Base-by-base conservation (phyloP, 495 filamentous ascomycete genomes). In the Rostrohypoxylon terebratum region DNA sequence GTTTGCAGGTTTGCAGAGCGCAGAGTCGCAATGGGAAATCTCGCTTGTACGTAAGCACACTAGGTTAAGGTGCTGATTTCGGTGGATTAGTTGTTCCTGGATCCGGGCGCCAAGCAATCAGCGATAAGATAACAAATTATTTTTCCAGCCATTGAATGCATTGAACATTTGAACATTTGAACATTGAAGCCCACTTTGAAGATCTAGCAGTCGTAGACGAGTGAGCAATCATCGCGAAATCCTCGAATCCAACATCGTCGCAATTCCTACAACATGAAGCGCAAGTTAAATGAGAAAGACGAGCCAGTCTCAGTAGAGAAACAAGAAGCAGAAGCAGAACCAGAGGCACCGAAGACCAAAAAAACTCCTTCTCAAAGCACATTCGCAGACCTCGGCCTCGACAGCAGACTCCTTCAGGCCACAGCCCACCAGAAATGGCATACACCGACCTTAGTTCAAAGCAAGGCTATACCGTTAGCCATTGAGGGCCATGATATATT, bases 401-500 rank as follows among this genome's bases (percentile, higher is more conserved):
- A 99, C 77, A 81, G 93, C 4, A 89, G 96, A 76, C 83, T 99
- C 34, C 87, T 97, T 47, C 92, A 96, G 84, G 94, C 91, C 62
- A 86, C 98, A 60, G 91, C 90, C 38, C 91, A 92, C 77, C 90
- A 94, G 78, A 91, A 90, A 73, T 98, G 93, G 79, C 85, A 89
- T 63, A 89, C 89, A 69, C 96, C 96, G 6, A 98, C 96, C 9
- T 86, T 87, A 13, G 92, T 98, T 3, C 96, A 99, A 80, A 84
- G 89, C 13, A 91, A 91, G 79, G 93, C 92, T 4, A 97, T 99
- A 73, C 96, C 96, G 6, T 81, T 98, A 48, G 93, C 93, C 28
- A 83, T 98, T n/a, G 90, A 93, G 65, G 96, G 96, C 16, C 91
- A 92, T 75, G 94, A 98, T 86, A 90, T 99, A 63, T 81, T 98